A percentile compares a stretch with the other conserved stretches of the same genome.
phyloP scores from a whole-genome alignment of 2,329 filamentous ascomycete species.

The Aspergillus thermomutatus region DNA sequence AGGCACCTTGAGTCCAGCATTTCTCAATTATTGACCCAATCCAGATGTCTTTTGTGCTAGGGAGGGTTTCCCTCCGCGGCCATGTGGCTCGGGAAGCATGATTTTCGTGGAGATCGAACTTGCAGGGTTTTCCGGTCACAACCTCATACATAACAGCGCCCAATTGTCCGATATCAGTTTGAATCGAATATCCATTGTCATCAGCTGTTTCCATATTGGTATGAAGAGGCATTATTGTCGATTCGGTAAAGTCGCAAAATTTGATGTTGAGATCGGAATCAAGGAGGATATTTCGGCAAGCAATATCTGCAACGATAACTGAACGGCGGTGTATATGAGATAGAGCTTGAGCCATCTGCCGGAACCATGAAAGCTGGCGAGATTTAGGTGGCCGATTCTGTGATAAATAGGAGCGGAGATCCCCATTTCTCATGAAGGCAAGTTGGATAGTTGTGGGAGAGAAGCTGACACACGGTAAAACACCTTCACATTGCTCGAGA shows the following conservation, averaged over 20 bases:
- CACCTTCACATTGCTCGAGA: slow-evolving; percentile 10
- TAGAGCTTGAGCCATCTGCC: slow-evolving; percentile 22
- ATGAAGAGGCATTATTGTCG: slow-evolving; percentile 21
- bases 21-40: slow-evolving; percentile 24
- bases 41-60: slow-evolving; percentile 23
- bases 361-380: slow-evolving; percentile 22
- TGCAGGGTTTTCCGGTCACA: slow-evolving; percentile 17
- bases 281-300: slow-evolving; percentile 27
- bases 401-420: slow-evolving; percentile 21
- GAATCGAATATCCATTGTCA: slow-evolving; percentile 24
- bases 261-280: slow-evolving; percentile 23
- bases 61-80: slow-evolving; percentile 21
- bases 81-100: slow-evolving; percentile 11
- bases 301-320: slow-evolving; percentile 29
- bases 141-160: slow-evolving; percentile 31
- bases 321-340: slow-evolving; percentile 20
- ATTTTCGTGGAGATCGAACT: slow-evolving; percentile 25
- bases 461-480: slow-evolving; percentile 17
- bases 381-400: slow-evolving; percentile 11
- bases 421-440: slow-evolving; percentile 24
- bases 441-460: slow-evolving; percentile 14
- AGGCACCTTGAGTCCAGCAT: slow-evolving; percentile 17
- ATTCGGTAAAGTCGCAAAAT: slow-evolving; percentile 27
- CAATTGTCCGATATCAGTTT: slow-evolving; percentile 29
- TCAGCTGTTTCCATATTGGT: slow-evolving; percentile 23